Base-by-base conservation (phyloP, 2,329 filamentous ascomycete species). In the Arthrobotrys sphaeroides region DNA sequence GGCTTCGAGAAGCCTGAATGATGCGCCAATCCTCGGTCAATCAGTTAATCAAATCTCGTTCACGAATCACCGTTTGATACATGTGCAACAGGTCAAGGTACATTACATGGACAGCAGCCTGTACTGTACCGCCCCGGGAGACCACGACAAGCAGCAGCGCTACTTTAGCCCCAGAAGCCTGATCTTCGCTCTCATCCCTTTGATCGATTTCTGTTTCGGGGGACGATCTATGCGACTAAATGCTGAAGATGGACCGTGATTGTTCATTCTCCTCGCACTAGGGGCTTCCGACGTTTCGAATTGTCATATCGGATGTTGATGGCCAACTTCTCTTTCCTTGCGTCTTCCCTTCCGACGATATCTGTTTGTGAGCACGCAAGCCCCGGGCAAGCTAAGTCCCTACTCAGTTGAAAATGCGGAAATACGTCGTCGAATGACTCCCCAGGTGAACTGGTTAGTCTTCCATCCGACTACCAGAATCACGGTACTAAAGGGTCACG, bases 11-110 rank as follows among this genome's bases (percentile, higher is more conserved):
- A 73, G 61, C 53, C 69, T n/a, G 60, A 55, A 73, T 66, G 53
- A 73, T 73, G 61, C 69, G 69, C 53, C 69, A 73, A 66, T 73
- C 69, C 53, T 66, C 69, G 43, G 69, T 73, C 69, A 67, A 73
- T 73, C 69, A 66, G 61, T 60, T 42, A 51, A 73, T 73, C 61
- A 53, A 73, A 73, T 73, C 33, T 73, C 69, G n/a, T 55, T 67
- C 55, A 64, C 62, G 69, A 61, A 73, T 60, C 69, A 62, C 40
- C 33, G 40, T 55, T 33, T 24, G 26, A 20, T 61, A 33, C 61
- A 55, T 73, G 60, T 55, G 42, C 61, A 31, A 67, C 61, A 38
- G 42, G 61, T 43, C 55, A 40, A 53, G 61, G 42, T 69, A 69
- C 61, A 24, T 43, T 69, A 69, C 61, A 24, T 43, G 69, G 51